Evolutionary conservation across 129 eudicot genomes (phyloP), one percentile per base, ranked within the genome.

Genomic region (Helichrysum umbraculigerum): DNA sequence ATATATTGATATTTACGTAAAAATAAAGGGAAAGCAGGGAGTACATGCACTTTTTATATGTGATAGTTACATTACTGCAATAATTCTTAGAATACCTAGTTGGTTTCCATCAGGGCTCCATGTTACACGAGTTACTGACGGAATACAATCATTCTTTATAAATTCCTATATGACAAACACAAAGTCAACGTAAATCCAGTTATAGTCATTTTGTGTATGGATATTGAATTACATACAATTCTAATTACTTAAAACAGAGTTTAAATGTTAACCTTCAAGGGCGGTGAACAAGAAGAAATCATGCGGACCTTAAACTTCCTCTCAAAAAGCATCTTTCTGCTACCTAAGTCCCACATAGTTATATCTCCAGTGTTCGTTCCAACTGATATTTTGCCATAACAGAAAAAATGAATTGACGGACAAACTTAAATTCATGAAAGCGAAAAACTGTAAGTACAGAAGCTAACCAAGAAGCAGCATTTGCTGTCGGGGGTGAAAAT

Each of bases 401-500:
- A 19, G 62, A 57, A 16, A 0, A 19, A 58, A 4, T 0, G 7
- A 0, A 58, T 5, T 58, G 7, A 20, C 1, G 0, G 12, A 58
- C 0, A 8, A n/a, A 7, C 8, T 19, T 19, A 58, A 58, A 56
- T 5, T n/a, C 15, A n/a, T n/a, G n/a, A n/a, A n/a, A n/a, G n/a
- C n/a, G n/a, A n/a, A n/a, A n/a, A n/a, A n/a, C n/a, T n/a, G n/a
- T n/a, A n/a, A n/a, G n/a, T n/a, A n/a, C n/a, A n/a, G n/a, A n/a
- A n/a, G n/a, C n/a, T 16, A 78, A 89, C 97, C 97, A 85, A 89
- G 90, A 62, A 91, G 92, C 76, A 89, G 75, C 60, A 58, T 82
- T 76, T 87, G 91, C 57, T 91, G 92, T 33, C 73, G 70, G 12
- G 97, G 97, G 77, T 91, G 97, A 70, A 91, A 91, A 78, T 91